A percentile compares a stretch with the other conserved stretches of the same genome.
Conservation (phyloP, 768 basidiomycete genomes). For the Suillus clintonianus region DNA sequence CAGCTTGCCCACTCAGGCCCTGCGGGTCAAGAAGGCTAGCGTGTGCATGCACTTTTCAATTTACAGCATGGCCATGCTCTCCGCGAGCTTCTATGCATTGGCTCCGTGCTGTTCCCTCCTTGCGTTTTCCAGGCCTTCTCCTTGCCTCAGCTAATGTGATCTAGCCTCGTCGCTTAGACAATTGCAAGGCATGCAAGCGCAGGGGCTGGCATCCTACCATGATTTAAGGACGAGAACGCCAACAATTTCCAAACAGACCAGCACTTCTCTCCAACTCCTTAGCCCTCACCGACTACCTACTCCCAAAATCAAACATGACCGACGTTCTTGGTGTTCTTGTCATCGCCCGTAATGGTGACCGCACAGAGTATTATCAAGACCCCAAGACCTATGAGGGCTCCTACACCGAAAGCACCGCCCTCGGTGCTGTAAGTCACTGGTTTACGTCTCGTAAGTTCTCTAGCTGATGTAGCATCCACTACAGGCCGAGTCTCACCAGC, state of each 20-base stretch:
- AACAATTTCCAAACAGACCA: conserved; percentile 2
- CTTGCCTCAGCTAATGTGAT: conserved; percentile 3
- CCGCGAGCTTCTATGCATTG: conserved; percentile 5
- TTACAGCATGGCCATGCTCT: neutral
- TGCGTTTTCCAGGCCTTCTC: conserved; percentile 3
- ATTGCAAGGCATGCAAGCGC: neutral
- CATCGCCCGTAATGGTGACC: conserved; percentile 79
- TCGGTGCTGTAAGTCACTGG: conserved; percentile 59
- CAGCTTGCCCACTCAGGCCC: neutral
- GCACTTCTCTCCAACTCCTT: conserved; percentile 13
- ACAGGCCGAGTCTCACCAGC: conserved; percentile 67
- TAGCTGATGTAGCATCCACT: conserved; percentile 3
- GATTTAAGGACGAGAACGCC: conserved; percentile 2
- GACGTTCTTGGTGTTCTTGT: conserved; percentile 78
- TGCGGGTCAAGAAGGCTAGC: neutral
- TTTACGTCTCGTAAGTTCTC: neutral
- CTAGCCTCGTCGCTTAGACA: conserved; percentile 1
- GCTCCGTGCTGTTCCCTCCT: conserved; percentile 2
- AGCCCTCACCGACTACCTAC: neutral
- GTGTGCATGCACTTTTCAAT: neutral
- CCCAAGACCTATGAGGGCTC: conserved; percentile 64
- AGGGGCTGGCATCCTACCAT: neutral
- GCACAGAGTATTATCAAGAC: conserved; percentile 68
- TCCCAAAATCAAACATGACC: conserved; percentile 24
- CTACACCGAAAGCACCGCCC: conserved; percentile 70